Percentiles rank a stretch among this genome's conserved stretches.
phyloP scores from a whole-genome alignment of 2,329 filamentous ascomycete genomes.

The Penicillium hesseltinei region DNA sequence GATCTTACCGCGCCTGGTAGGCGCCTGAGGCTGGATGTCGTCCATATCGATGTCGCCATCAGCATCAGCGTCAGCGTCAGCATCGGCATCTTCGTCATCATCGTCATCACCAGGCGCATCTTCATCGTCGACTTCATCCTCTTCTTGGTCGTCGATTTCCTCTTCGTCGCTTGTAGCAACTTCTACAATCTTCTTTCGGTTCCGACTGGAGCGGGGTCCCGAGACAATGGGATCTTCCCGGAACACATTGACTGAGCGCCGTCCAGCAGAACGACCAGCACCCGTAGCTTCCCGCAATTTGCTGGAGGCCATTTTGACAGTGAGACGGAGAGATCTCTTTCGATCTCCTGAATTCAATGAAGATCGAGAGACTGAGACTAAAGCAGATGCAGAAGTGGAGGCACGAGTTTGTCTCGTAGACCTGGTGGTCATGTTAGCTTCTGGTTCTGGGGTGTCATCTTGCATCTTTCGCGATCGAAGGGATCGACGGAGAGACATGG shows the following conservation, averaged over 20 bases:
- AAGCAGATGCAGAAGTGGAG: constrained; percentile 35
- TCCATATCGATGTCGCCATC: constrained; percentile 47
- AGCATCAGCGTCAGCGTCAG: constrained; percentile 31
- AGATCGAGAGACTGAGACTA: constrained; percentile 31
- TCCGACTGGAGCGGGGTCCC: constrained; percentile 47
- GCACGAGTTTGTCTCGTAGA: constrained; percentile 37
- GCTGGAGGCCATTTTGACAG: constrained; percentile 50
- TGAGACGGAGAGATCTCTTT: constrained; percentile 46
- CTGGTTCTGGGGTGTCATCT: constrained; percentile 28
- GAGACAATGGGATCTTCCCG: constrained; percentile 47
- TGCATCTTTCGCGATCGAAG: constrained; percentile 36
- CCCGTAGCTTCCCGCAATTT: constrained; percentile 50
- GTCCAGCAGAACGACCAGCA: constrained; percentile 28
- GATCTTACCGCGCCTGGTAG: constrained; percentile 40
- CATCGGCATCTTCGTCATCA: constrained; percentile 33
- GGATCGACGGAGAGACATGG: constrained; percentile 41
- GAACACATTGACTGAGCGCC: constrained; percentile 45
- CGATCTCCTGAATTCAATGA: constrained; percentile 36
- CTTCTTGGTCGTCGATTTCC: constrained; percentile 47
- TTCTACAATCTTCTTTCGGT: constrained; percentile 46
- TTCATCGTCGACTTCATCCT: constrained; percentile 42
- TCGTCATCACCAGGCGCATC: constrained; percentile 40
- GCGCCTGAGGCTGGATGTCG: constrained; percentile 42
- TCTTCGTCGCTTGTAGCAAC: constrained; percentile 49
- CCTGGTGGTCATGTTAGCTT: constrained; percentile 39